Evolutionary conservation across 78 protist genomes (phyloP).

Genomic region (Chrysochromulina tobinii): DNA sequence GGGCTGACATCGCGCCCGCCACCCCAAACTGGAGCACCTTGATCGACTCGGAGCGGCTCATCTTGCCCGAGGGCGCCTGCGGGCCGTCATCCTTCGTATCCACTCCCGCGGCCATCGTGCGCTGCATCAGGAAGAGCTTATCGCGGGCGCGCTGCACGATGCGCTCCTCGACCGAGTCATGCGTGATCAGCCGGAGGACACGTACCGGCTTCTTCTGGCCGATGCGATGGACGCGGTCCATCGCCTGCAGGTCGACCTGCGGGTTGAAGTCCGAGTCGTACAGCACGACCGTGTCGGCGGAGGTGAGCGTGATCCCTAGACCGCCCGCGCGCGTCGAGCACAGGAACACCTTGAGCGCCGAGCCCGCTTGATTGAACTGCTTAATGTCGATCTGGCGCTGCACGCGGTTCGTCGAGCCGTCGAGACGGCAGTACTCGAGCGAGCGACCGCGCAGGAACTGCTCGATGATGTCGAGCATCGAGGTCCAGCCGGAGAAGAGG

Average conservation of each 20-base stretch:
- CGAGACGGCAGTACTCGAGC: conserved; percentile 55
- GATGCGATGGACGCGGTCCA: conserved; percentile 57
- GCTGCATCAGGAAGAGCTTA: conserved; percentile 66
- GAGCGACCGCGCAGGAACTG: conserved; percentile 28
- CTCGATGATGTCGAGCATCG: conserved; percentile 65
- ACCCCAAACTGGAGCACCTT: not conserved
- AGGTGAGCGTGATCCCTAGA: conserved; percentile 67
- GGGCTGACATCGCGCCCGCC: not conserved
- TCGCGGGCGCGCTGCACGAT: conserved; percentile 80
- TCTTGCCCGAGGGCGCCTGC: not conserved
- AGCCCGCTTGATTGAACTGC: conserved; percentile 48
- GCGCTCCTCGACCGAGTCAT: conserved; percentile 79
- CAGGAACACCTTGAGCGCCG: conserved; percentile 45
- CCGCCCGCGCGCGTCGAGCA: conserved; percentile 80
- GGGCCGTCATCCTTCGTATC: not conserved
- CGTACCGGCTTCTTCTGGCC: conserved; percentile 62
- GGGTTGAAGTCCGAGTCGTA: conserved; percentile 81
- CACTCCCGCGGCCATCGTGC: not conserved
- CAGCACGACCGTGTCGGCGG: conserved; percentile 71
- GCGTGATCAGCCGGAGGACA: conserved; percentile 85
- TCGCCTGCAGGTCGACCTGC: conserved; percentile 61
- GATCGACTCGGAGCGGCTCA: not conserved
- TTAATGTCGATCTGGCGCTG: conserved; percentile 44
- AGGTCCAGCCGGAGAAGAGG: conserved; percentile 80
- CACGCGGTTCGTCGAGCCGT: conserved; percentile 61